phyloP scores from a whole-genome alignment of 2,329 filamentous ascomycete genomes.

The Pestalotiopsis sp. region DNA sequence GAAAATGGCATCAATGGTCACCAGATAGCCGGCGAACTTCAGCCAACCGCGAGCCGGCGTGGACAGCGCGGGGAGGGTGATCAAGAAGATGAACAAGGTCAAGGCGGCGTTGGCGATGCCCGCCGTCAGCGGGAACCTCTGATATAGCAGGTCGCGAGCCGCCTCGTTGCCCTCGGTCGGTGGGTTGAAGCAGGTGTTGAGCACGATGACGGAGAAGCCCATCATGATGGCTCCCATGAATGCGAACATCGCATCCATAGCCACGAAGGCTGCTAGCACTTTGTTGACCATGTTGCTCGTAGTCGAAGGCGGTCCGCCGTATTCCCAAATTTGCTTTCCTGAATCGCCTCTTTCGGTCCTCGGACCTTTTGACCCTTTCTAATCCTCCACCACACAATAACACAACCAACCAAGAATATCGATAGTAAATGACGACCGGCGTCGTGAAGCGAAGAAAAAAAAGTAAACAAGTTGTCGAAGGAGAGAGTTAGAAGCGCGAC shows the following conservation, averaged over 20 bases:
- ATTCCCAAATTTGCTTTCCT: slow-evolving; percentile 9
- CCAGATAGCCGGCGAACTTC: slow-evolving; percentile 68
- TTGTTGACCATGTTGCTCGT: slow-evolving; percentile 53
- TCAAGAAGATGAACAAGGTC: slow-evolving; percentile 70
- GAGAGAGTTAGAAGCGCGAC: neutral
- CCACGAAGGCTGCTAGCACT: slow-evolving; percentile 52
- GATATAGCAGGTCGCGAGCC: slow-evolving; percentile 55
- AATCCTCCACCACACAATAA: slow-evolving; percentile 14
- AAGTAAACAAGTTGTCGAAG: slow-evolving; percentile 14
- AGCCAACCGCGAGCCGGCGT: slow-evolving; percentile 70
- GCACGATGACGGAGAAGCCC: slow-evolving; percentile 57
- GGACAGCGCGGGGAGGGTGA: slow-evolving; percentile 72
- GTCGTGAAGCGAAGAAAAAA: slow-evolving; percentile 30
- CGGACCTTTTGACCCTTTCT: slow-evolving; percentile 14
- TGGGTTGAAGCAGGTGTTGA: slow-evolving; percentile 44
- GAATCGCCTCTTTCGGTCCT: slow-evolving; percentile 19
- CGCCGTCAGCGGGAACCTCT: slow-evolving; percentile 58
- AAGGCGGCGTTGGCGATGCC: slow-evolving; percentile 74
- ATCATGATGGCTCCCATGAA: slow-evolving; percentile 56
- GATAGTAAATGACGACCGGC: slow-evolving; percentile 39
- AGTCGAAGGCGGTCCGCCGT: neutral
- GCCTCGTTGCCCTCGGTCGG: slow-evolving; percentile 50
- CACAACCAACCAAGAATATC: slow-evolving; percentile 11
- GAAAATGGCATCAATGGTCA: slow-evolving; percentile 64
- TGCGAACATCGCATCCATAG: slow-evolving; percentile 54